Conservation (phyloP, 768 basidiomycete species). For the Candolleomyces eurysporus region DNA sequence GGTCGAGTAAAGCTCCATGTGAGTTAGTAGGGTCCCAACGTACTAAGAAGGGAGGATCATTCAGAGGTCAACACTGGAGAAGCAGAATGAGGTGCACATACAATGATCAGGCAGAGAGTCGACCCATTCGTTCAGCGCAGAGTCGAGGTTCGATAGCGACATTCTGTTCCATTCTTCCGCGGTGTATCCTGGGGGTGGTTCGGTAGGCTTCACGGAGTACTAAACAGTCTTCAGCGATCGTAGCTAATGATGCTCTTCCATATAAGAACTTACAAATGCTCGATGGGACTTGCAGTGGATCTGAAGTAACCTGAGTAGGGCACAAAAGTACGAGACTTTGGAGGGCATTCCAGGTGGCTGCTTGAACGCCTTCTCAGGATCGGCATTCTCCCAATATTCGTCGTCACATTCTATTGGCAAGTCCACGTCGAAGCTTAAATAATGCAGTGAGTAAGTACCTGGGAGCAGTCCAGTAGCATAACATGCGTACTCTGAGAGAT, state of each 20-base stretch:
- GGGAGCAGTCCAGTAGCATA: neutral
- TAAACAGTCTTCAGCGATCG: constrained; percentile 22
- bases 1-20: constrained; percentile 39
- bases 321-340: constrained; percentile 50
- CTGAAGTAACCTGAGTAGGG: constrained; percentile 50
- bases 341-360: constrained; percentile 67
- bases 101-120: constrained; percentile 57
- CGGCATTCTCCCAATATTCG: constrained; percentile 61
- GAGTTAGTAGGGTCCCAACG: constrained; percentile 36
- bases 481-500: constrained; percentile 63
- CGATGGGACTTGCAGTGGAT: constrained; percentile 60
- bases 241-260: too few species aligned
- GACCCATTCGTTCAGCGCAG: constrained; percentile 59
- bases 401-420: constrained; percentile 56
- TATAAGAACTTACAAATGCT: constrained; percentile 47
- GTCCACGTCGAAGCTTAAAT: constrained; percentile 61
- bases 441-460: neutral
- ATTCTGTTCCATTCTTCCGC: neutral
- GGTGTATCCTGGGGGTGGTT: constrained; percentile 11
- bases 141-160: constrained; percentile 53
- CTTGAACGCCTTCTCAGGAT: constrained; percentile 49
- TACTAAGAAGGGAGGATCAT: constrained; percentile 21
- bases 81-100: constrained; percentile 23
- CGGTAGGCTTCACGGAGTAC: constrained; percentile 56
- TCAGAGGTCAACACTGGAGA: neutral